Percentiles rank a stretch among this genome's conserved stretches.
Conservation (phyloP, 1,139 yeast genomes). For the Saccharomycopsis hybrid region DNA sequence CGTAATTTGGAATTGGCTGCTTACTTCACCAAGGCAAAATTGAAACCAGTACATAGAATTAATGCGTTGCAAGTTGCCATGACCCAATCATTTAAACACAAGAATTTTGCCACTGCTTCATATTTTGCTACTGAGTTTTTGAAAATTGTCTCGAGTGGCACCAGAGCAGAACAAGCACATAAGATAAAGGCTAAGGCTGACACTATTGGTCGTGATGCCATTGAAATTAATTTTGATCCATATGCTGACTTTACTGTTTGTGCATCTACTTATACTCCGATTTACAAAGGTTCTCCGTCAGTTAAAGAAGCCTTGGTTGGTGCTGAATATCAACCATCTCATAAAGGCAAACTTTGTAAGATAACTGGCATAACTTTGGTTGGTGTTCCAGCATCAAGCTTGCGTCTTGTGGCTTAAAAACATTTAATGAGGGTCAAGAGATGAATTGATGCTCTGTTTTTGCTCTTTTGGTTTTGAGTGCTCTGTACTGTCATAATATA, state of each 20-base stretch:
- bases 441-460: too few species aligned
- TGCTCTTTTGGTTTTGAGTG: too few species aligned
- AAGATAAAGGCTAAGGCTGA: conserved; percentile 80
- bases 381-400: conserved; percentile 96
- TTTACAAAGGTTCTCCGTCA: conserved; percentile 65
- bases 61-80: conserved; percentile 93
- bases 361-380: conserved; percentile 73
- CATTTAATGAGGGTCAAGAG: too few species aligned
- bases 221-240: conserved; percentile 89
- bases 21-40: conserved; percentile 79
- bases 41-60: conserved; percentile 76
- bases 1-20: conserved; percentile 94
- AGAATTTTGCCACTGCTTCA: conserved; percentile 84
- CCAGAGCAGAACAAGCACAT: conserved; percentile 83
- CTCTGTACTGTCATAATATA: too few species aligned
- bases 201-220: conserved; percentile 72
- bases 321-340: conserved; percentile 73
- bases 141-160: conserved; percentile 58
- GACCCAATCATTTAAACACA: conserved; percentile 83
- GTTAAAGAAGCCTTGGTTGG: conserved; percentile 86
- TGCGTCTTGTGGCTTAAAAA: conserved; percentile 39
- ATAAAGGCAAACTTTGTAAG: conserved; percentile 71
- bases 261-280: conserved; percentile 81
- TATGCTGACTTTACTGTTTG: conserved; percentile 88
- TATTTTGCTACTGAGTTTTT: conserved; percentile 83